Percentiles rank a stretch among this genome's conserved stretches.
Conservation (phyloP, 2,329 filamentous ascomycete genomes). For the Xylogone sp. region DNA sequence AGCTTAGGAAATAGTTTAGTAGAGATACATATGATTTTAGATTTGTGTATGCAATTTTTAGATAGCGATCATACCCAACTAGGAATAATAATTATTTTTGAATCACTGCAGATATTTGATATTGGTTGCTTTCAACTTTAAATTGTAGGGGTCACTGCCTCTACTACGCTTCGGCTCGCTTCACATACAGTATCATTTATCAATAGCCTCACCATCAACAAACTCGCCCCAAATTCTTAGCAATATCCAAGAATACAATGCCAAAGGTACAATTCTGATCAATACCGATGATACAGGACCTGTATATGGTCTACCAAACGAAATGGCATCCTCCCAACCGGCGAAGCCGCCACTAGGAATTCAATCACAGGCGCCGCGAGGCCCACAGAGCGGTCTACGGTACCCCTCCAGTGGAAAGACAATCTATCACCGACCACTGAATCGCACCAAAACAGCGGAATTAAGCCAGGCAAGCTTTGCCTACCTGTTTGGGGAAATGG, state of each 20-base stretch:
- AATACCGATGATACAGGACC: background rate
- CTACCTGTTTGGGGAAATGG: slow-evolving; percentile 95
- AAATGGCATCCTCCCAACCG: slow-evolving; percentile 29
- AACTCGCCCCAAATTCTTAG: background rate
- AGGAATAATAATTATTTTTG: background rate
- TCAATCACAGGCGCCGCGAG: slow-evolving; percentile 21
- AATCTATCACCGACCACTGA: slow-evolving; percentile 94
- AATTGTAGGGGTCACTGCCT: no score
- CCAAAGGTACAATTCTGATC: background rate
- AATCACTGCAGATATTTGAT: background rate
- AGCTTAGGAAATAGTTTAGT: background rate
- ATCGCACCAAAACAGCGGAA: slow-evolving; percentile 83
- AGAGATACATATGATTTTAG: background rate
- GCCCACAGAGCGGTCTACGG: slow-evolving; percentile 60
- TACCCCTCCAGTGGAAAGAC: slow-evolving; percentile 93
- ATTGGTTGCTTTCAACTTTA: background rate
- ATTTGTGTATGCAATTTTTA: background rate
- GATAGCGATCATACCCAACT: background rate
- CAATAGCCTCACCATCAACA: background rate
- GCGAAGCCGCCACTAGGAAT: slow-evolving; percentile 20
- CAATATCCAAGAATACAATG: background rate
- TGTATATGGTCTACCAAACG: slow-evolving; percentile 4
- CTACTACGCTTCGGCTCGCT: background rate
- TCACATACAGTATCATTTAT: background rate
- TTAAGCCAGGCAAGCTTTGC: slow-evolving; percentile 92